Base-by-base conservation (phyloP, 805 yeast genomes). In the Teunomyces stri region DNA sequence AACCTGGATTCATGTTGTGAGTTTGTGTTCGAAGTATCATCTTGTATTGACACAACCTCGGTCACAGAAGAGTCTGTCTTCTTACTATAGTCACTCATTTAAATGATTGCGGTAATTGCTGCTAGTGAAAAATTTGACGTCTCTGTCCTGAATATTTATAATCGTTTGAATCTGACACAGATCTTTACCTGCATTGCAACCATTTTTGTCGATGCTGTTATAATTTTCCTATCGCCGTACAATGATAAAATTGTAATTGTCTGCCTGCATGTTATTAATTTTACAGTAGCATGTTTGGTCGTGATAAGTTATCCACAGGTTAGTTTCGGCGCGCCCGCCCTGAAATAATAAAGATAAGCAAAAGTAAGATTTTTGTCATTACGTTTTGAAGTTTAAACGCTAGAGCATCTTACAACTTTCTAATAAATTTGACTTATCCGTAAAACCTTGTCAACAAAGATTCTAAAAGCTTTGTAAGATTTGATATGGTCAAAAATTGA, bases 241-340 rank as follows among this genome's bases (percentile, higher is more conserved):
- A 21, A 6, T 31, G 34, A 13, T 15, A 13, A 7, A 31, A 35
- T 20, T 16, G 11, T 12, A 5, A 35, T 5, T 35, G 10, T 6
- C 18, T 16, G 22, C 38, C 38, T 35, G 38, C 38, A 35, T 21
- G 38, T 35, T 18, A 5, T 11, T 6, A 20, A 11, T 10, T 16
- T 16, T 10, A 11, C 4, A 5, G 27, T 18, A n/a, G 13, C 20
- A 18, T 9, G 13, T 13, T 31, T 35, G n/a, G 38, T 10, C 12
- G 13, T 35, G 38, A 35, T 35, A 35, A 35, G 38, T 4, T 16
- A 34, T 34, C 33, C 21, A 34, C 21, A 15, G 38, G 22, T 35
- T 7, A 20, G 5, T 16, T 28, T 25, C 35, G 39, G 45, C 35
- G 28, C 45, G 35, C 33, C 34, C 18, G 34, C 34, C 34, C 34